phyloP scores from a whole-genome alignment of 257 asterid genomes.

The Scutellaria galericulata region DNA sequence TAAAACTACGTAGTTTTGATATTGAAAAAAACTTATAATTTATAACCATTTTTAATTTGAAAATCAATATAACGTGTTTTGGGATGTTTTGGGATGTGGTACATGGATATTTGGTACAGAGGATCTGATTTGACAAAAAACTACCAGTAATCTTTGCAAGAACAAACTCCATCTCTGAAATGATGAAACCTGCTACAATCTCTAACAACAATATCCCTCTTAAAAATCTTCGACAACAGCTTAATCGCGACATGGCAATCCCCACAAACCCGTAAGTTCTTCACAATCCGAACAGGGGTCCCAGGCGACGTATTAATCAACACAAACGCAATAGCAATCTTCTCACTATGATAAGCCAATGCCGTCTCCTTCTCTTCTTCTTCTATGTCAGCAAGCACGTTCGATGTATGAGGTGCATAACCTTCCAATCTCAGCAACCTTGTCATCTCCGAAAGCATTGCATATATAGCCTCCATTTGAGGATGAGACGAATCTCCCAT shows the following conservation, averaged over 20 bases:
- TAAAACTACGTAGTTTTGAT: too few relatives aligned
- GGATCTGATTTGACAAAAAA: not conserved
- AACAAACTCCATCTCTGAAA: constrained; percentile 70
- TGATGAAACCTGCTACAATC: constrained; percentile 91
- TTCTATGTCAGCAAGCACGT: constrained; percentile 82
- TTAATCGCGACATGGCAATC: constrained; percentile 85
- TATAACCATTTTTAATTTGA: too few relatives aligned
- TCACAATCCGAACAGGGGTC: constrained; percentile 64
- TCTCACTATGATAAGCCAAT: constrained; percentile 78
- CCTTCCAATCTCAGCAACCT: constrained; percentile 69
- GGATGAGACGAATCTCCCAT: constrained; percentile 82
- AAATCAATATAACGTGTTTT: too few relatives aligned
- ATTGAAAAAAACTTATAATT: too few relatives aligned
- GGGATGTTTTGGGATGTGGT: too few relatives aligned
- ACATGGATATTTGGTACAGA: too few relatives aligned
- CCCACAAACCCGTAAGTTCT: constrained; percentile 81
- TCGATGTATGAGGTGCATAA: constrained; percentile 68
- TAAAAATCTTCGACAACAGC: constrained; percentile 59
- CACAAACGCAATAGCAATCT: constrained; percentile 75
- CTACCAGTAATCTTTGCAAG: constrained; percentile 92
- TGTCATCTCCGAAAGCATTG: constrained; percentile 79
- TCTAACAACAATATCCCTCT: constrained; percentile 74
- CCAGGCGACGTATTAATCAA: constrained; percentile 69
- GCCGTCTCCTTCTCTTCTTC: constrained; percentile 94
- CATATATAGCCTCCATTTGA: constrained; percentile 60